Conservation (phyloP, 2,329 filamentous ascomycete species). For the Phoma sp. region DNA sequence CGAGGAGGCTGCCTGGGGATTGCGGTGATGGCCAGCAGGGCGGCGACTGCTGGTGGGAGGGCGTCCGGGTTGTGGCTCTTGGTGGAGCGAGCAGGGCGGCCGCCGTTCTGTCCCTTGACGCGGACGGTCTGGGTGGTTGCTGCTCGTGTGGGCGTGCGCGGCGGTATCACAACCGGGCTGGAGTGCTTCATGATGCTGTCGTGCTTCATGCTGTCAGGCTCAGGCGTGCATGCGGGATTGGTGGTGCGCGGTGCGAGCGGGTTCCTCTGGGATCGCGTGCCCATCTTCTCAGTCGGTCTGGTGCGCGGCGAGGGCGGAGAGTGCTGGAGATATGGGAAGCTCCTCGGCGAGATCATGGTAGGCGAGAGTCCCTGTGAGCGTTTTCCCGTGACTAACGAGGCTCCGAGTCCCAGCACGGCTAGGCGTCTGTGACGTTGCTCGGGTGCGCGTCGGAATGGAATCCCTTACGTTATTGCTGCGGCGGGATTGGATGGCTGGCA, state of each 20-base stretch:
- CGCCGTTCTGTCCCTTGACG: conserved; percentile 40
- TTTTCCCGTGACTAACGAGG: conserved; percentile 37
- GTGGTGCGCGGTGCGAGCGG: conserved; percentile 23
- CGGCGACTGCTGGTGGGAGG: conserved; percentile 63
- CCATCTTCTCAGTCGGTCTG: conserved; percentile 39
- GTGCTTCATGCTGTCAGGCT: too few relatives aligned
- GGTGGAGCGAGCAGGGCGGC: conserved; percentile 33
- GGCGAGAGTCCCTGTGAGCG: conserved; percentile 30
- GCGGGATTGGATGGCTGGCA: conserved; percentile 41
- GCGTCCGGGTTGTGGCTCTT: conserved; percentile 53
- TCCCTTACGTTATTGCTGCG: conserved; percentile 48
- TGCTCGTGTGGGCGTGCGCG: conserved; percentile 42
- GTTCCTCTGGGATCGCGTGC: conserved; percentile 32
- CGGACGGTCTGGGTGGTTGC: conserved; percentile 43
- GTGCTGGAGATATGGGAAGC: conserved; percentile 52
- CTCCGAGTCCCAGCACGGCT: conserved; percentile 22
- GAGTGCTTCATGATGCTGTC: conserved; percentile 43
- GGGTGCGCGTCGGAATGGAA: conserved; percentile 24
- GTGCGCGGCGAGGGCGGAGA: conserved; percentile 45
- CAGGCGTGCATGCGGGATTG: conserved; percentile 21
- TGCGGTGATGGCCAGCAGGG: conserved; percentile 65
- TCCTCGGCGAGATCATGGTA: conserved; percentile 56
- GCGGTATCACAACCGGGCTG: conserved; percentile 53
- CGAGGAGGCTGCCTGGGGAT: conserved; percentile 61
- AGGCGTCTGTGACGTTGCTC: conserved; percentile 40